Evolutionary conservation across 257 asterid species (phyloP).

Genomic region (Nemophila menziesii): DNA sequence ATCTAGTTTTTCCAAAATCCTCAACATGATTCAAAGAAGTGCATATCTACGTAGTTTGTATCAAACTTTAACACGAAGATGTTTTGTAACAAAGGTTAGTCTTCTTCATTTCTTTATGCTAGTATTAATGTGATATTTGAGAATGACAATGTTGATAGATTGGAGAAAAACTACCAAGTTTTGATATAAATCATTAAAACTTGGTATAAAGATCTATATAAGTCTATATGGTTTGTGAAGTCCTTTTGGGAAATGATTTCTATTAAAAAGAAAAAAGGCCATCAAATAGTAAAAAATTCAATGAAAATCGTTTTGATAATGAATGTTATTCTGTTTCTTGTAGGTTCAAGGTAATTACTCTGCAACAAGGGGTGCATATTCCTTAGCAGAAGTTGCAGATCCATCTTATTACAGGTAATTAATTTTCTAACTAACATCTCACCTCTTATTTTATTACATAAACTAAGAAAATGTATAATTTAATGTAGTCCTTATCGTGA

Average conservation of each 20-base stretch:
- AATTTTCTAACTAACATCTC: neutral
- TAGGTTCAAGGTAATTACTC: constrained; percentile 24
- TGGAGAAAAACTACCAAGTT: neutral
- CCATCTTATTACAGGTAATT: constrained; percentile 21
- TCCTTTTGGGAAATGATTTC: no score
- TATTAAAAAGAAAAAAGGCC: neutral
- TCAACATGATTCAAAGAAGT: constrained; percentile 12
- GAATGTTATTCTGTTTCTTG: constrained; percentile 10
- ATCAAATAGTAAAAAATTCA: no score
- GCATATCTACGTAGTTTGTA: constrained; percentile 5
- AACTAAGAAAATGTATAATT: neutral
- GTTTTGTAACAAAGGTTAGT: constrained; percentile 15
- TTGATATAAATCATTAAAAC: no score
- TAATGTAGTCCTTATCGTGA: constrained; percentile 10
- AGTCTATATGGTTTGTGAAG: no score
- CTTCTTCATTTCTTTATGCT: neutral
- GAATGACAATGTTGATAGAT: no score
- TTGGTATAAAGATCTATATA: no score
- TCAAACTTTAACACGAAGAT: constrained; percentile 1
- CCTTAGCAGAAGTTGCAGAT: constrained; percentile 19
- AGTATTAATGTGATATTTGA: neutral
- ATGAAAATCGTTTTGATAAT: no score
- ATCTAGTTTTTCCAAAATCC: neutral
- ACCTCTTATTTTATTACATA: neutral
- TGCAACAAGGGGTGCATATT: constrained; percentile 27